A percentile compares a stretch with the other conserved stretches of the same genome.
phyloP scores from a whole-genome alignment of 2,329 filamentous ascomycete species.

The Trichoderma koningii region DNA sequence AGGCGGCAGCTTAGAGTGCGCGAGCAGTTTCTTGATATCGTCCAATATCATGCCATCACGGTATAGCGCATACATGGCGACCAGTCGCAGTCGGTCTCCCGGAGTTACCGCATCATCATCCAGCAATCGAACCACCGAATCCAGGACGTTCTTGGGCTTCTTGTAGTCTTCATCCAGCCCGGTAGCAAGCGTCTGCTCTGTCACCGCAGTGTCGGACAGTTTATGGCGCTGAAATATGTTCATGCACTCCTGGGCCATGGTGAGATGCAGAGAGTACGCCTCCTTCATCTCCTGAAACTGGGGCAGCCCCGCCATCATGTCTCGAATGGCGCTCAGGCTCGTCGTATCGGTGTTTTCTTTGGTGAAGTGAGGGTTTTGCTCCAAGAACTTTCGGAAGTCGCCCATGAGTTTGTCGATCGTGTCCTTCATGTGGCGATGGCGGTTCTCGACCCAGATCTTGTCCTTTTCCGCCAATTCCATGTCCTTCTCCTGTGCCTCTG shows the following conservation, averaged over 20 bases:
- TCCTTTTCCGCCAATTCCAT: conserved; percentile 91
- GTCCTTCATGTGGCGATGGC: conserved; percentile 97
- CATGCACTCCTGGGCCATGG: conserved; percentile 98
- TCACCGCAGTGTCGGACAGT: conserved; percentile 79
- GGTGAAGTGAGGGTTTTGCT: conserved; percentile 89
- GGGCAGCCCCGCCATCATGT: conserved; percentile 93
- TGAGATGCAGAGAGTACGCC: conserved; percentile 89
- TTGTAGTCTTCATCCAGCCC: conserved; percentile 90
- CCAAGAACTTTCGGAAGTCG: conserved; percentile 90
- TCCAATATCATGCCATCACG: conserved; percentile 80
- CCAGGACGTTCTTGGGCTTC: conserved; percentile 86
- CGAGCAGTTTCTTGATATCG: conserved; percentile 81
- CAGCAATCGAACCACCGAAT: conserved; percentile 81
- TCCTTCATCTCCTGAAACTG: conserved; percentile 97
- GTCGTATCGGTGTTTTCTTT: conserved; percentile 69
- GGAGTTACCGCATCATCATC: conserved; percentile 76
- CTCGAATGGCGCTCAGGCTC: conserved; percentile 87
- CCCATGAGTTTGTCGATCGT: conserved; percentile 90
- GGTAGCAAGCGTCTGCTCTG: conserved; percentile 89
- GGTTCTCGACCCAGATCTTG: conserved; percentile 91
- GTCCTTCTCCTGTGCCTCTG: conserved; percentile 77
- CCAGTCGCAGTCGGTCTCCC: conserved; percentile 77
- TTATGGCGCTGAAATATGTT: conserved; percentile 84
- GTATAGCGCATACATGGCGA: conserved; percentile 84
- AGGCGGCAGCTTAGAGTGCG: conserved; percentile 76